These are phyloP conservation scores for Apiotrichum porosum DNA, from an alignment of 1,284 basidiomycete species.

Conservation along the genomic window DNA sequence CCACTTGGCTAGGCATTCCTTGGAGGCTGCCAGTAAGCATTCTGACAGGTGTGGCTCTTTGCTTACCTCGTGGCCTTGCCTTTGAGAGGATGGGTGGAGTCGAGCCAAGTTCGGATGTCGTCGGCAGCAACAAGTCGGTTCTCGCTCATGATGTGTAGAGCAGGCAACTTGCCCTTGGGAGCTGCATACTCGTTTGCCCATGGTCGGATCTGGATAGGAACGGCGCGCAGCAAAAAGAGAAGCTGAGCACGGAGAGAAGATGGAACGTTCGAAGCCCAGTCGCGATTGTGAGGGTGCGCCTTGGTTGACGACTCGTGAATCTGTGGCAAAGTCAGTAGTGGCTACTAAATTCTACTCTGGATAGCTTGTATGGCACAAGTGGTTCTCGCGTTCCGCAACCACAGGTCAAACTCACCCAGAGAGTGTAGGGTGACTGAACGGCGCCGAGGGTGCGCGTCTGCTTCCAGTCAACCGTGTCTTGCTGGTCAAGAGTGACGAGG, in stretches of 20 bases:
- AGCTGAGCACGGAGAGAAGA: constrained; percentile 38
- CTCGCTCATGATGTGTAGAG: constrained; percentile 28
- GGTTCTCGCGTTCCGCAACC: no score
- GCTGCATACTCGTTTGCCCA: constrained; percentile 37
- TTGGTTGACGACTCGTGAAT: not conserved
- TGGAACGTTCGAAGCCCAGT: constrained; percentile 35
- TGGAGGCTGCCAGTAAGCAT: constrained; percentile 4
- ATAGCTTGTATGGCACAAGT: not conserved
- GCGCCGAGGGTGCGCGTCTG: not conserved
- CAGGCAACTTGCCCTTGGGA: constrained; percentile 30
- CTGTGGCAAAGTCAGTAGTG: no score
- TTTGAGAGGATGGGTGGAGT: constrained; percentile 26
- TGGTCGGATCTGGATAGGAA: constrained; percentile 25
- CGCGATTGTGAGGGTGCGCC: constrained; percentile 17
- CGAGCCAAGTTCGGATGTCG: constrained; percentile 38
- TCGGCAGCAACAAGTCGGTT: constrained; percentile 28
- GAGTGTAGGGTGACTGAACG: constrained; percentile 13
- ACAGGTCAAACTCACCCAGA: constrained; percentile 22
- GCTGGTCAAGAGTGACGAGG: constrained; percentile 39
- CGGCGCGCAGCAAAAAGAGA: constrained; percentile 36
- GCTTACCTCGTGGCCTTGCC: constrained; percentile 28
- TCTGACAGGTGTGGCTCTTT: not conserved
- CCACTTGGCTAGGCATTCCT: constrained; percentile 34
- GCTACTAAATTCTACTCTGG: not conserved
- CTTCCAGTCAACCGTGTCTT: constrained; percentile 35